Percentiles rank a stretch among this genome's conserved stretches.
Conservation (phyloP, 1,284 basidiomycete genomes). For the Sphaerobolus stellatus region DNA sequence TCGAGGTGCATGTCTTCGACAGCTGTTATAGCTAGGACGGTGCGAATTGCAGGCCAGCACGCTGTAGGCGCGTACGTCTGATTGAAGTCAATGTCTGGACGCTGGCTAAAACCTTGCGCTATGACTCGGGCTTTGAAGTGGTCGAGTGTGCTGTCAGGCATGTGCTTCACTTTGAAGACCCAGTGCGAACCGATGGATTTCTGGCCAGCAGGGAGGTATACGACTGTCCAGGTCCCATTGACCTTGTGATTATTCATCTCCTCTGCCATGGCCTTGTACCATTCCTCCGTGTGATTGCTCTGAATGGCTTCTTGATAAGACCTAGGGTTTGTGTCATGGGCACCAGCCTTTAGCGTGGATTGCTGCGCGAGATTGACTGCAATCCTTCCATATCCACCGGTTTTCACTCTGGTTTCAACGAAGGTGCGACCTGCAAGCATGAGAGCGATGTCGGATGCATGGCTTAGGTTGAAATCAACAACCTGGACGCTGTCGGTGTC, state of each 20-base stretch:
- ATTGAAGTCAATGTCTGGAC: conserved; percentile 33
- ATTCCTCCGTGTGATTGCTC: conserved; percentile 13
- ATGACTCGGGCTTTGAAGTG: conserved; percentile 12
- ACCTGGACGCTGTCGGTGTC: no score
- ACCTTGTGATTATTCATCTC: conserved; percentile 13
- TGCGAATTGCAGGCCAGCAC: conserved; percentile 20
- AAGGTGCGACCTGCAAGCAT: no score
- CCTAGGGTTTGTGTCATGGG: conserved; percentile 8
- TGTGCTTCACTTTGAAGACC: not conserved
- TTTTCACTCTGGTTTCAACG: no score
- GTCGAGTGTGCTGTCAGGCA: not conserved
- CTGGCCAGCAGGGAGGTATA: not conserved
- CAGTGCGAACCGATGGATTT: not conserved
- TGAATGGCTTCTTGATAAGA: conserved; percentile 14
- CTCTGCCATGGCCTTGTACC: conserved; percentile 14
- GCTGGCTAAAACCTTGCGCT: conserved; percentile 11
- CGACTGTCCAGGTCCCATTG: not conserved
- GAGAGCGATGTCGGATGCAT: no score
- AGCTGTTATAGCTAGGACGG: conserved; percentile 25
- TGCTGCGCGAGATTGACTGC: no score
- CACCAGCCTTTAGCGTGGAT: not conserved
- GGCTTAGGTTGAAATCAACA: no score
- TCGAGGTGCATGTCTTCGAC: conserved; percentile 33
- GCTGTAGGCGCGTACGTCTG: conserved; percentile 31
- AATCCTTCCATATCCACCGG: no score